Evolutionary conservation across 495 filamentous ascomycete species (phyloP), one percentile per base, ranked within the genome.

Genomic region (Penicillium cosmopolitanum): DNA sequence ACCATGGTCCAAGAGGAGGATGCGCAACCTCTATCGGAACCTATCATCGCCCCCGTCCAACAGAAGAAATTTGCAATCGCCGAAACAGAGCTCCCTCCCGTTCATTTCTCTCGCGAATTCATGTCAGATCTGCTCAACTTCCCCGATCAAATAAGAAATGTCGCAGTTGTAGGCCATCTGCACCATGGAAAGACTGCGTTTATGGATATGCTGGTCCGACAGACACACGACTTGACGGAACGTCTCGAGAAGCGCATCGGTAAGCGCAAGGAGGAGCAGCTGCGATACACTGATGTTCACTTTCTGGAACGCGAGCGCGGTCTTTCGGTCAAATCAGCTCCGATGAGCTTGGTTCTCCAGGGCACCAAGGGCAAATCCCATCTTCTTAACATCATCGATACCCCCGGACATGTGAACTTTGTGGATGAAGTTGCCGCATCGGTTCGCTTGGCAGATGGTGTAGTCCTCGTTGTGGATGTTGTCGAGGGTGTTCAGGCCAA

Each of bases 151-250:
- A 91, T 90, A 68, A 85, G 95, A 59, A 98, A 98, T 73, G 80
- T 98, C 66, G 93, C 92, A 5, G 74, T 98, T 50, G 92, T 88
- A 10, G 95, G 95, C 51, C 94, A 98, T 77, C 74, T 98, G 36
- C 95, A 98, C 67, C 95, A 98, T 76, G 95, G 95, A 56, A 98
- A 98, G 79, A 98, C 95, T 16, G 92, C 94, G 1, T 89, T 98
- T 58, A 93, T 97, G 92, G 95, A 98, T 72, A 98, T 97, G 92
- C 78, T 98, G 42, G 95, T 98, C 3, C 79, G 91, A 66, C 89
- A 98, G 73, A 98, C 95, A 48, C 96, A 98, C 66, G 90, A 96
- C 56, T 84, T 97, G 42, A 79, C 83, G 38, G 89, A 89, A 48
- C 80, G 87, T 61, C 73, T 93, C 56, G 88, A 95, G 33, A 92